phyloP scores from a whole-genome alignment of 2,329 filamentous ascomycete genomes.

The Claviceps capensis region DNA sequence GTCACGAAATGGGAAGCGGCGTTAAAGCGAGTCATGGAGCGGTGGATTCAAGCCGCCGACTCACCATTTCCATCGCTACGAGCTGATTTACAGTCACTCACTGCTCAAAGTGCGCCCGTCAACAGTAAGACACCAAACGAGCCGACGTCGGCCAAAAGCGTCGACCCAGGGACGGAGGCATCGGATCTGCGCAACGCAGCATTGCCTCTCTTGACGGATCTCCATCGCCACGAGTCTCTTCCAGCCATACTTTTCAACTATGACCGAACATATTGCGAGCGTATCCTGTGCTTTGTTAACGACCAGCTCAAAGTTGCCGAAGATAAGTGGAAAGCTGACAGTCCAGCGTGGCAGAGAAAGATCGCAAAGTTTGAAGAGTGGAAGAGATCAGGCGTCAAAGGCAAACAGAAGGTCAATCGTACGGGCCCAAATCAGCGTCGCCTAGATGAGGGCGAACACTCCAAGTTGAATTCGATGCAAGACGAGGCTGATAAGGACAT shows the following conservation, averaged over 20 bases:
- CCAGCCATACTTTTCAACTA: slow-evolving; percentile 71
- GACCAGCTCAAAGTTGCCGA: slow-evolving; percentile 8
- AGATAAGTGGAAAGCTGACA: slow-evolving; percentile 37
- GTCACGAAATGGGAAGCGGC: neutral
- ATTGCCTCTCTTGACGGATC: slow-evolving; percentile 20
- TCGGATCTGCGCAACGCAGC: slow-evolving; percentile 31
- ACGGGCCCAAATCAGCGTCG: neutral
- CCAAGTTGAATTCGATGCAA: neutral
- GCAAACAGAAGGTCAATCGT: slow-evolving; percentile 7
- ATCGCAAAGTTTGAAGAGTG: slow-evolving; percentile 32
- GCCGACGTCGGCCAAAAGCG: neutral
- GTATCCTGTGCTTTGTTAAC: slow-evolving; percentile 37
- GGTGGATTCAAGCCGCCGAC: neutral
- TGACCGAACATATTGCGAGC: slow-evolving; percentile 51
- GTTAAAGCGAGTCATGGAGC: neutral
- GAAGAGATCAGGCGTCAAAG: slow-evolving; percentile 34
- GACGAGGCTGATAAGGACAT: neutral
- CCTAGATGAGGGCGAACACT: neutral
- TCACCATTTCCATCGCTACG: neutral
- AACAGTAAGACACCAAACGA: neutral
- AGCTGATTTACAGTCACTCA: neutral
- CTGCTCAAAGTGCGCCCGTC: slow-evolving; percentile 14
- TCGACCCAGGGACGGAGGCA: slow-evolving; percentile 29
- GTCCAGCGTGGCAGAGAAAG: slow-evolving; percentile 45
- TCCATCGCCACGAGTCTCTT: slow-evolving; percentile 50